A percentile compares a stretch with the other conserved stretches of the same genome.
Evolutionary conservation across 306 rosid genomes (phyloP).

Genomic region (Gillenia trifoliata): DNA sequence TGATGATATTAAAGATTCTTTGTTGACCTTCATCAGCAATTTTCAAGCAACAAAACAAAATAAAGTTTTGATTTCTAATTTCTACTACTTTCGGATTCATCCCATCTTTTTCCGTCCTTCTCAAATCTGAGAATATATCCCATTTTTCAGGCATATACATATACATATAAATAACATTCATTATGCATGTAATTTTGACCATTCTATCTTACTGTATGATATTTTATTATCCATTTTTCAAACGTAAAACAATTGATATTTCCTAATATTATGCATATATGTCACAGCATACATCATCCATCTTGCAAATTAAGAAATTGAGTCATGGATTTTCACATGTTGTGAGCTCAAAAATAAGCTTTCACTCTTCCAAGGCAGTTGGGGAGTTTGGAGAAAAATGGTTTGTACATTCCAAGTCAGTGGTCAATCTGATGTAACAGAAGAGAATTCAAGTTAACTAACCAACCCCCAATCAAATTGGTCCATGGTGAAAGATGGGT

Average conservation of each 20-base stretch:
- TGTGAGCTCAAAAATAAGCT: conserved; percentile 9
- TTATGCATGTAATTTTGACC: background rate
- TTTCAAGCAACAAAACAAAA: background rate
- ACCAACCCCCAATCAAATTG: conserved; percentile 4
- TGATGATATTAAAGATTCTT: background rate
- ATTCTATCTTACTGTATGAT: too few relatives aligned
- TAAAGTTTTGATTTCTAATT: background rate
- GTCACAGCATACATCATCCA: background rate
- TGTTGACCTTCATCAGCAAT: background rate
- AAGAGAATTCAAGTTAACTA: background rate
- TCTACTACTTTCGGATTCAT: background rate
- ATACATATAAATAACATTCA: too few relatives aligned
- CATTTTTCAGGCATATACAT: background rate
- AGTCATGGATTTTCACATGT: background rate
- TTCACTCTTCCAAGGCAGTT: conserved; percentile 3
- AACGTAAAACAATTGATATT: too few relatives aligned
- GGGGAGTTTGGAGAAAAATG: background rate
- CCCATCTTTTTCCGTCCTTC: background rate
- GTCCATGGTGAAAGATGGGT: background rate
- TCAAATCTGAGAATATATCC: background rate
- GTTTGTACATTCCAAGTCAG: conserved; percentile 18
- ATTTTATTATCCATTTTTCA: too few relatives aligned
- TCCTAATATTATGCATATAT: background rate
- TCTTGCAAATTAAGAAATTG: background rate
- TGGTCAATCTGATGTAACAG: conserved; percentile 22